phyloP scores from a whole-genome alignment of 148 eudicot species.

The Heliamphora exappendiculata region DNA sequence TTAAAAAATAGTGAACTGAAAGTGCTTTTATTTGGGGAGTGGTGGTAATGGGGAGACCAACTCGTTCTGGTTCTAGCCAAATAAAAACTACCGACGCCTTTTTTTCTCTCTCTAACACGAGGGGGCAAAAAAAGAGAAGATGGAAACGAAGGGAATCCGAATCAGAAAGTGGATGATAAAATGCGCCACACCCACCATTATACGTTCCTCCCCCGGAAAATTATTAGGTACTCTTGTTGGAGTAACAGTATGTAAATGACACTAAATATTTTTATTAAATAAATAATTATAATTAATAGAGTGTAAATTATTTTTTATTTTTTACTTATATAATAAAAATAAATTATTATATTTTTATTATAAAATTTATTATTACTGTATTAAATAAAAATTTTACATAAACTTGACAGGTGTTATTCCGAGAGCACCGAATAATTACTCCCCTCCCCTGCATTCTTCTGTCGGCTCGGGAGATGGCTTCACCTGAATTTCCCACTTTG shows the following conservation, averaged over 20 bases:
- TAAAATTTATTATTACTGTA: too few relatives aligned
- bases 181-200: neutral
- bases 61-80: slow-evolving; percentile 18
- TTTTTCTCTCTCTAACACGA: slow-evolving; percentile 6
- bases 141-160: slow-evolving; percentile 11
- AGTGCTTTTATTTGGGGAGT: slow-evolving; percentile 4
- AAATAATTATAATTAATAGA: too few relatives aligned
- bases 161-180: neutral
- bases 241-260: too few relatives aligned
- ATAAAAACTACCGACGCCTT: slow-evolving; percentile 10
- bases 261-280: too few relatives aligned
- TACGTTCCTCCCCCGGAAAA: too few relatives aligned
- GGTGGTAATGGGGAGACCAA: neutral
- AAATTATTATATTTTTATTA: too few relatives aligned
- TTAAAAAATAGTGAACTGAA: neutral
- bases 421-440: neutral
- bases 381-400: too few relatives aligned
- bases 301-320: too few relatives aligned
- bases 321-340: too few relatives aligned
- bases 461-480: slow-evolving; percentile 5
- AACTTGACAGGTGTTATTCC: too few relatives aligned
- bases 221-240: too few relatives aligned
- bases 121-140: slow-evolving; percentile 5
- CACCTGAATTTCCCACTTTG: neutral
- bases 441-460: slow-evolving; percentile 1